phyloP scores from a whole-genome alignment of 495 filamentous ascomycete genomes.

The Hypoxylon cercidicola region DNA sequence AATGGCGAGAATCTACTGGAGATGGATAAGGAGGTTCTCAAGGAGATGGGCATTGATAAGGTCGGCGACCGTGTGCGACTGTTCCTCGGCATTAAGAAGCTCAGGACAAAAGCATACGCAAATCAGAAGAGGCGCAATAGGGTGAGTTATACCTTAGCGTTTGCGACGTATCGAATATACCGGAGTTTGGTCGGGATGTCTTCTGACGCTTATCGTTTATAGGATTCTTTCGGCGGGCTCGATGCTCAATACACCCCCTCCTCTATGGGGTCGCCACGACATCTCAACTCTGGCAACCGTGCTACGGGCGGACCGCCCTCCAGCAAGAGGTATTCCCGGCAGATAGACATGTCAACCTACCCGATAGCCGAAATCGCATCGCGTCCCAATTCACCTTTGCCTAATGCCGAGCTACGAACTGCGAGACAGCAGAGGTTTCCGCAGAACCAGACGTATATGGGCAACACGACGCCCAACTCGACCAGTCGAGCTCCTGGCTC shows the following conservation, averaged over 20 bases:
- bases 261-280: conserved; percentile 73
- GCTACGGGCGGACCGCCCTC: conserved; percentile 60
- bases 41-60: conserved; percentile 98
- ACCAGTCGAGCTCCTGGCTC: conserved; percentile 52
- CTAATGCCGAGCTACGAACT: conserved; percentile 62
- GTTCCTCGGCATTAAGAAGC: conserved; percentile 89
- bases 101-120: conserved; percentile 84
- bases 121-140: conserved; percentile 87
- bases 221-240: conserved; percentile 78
- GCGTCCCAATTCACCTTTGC: conserved; percentile 76
- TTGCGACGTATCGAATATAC: conserved; percentile 48
- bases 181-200: background rate
- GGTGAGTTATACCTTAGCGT: conserved; percentile 61
- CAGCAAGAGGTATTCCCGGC: conserved; percentile 80
- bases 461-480: conserved; percentile 43
- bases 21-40: conserved; percentile 93
- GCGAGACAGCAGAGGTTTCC: conserved; percentile 52
- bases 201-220: conserved; percentile 19
- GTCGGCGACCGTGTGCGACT: conserved; percentile 97
- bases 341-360: conserved; percentile 61
- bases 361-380: conserved; percentile 62
- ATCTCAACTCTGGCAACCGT: conserved; percentile 61
- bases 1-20: conserved; percentile 96
- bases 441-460: conserved; percentile 53
- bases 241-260: conserved; percentile 71